Evolutionary conservation across 2,329 filamentous ascomycete genomes (phyloP).

Genomic region (Phialocephala sp.): DNA sequence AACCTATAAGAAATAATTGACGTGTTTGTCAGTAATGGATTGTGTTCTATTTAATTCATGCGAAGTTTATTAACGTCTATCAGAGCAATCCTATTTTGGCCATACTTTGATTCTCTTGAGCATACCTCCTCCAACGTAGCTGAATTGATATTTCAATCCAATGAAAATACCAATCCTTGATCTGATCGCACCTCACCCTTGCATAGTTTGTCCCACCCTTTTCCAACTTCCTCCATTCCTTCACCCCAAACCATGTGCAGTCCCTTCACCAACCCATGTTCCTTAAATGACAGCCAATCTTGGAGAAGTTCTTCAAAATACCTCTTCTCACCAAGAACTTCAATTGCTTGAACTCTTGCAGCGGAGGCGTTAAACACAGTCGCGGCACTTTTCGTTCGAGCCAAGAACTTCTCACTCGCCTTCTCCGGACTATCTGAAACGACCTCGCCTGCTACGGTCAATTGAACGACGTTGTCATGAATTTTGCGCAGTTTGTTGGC

Average conservation of each 20-base stretch:
- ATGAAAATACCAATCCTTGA: constrained; percentile 30
- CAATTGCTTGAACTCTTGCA: constrained; percentile 28
- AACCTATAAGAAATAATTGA: too few species aligned
- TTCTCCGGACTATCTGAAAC: constrained; percentile 27
- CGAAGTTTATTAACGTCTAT: too few species aligned
- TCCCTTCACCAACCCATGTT: constrained; percentile 26
- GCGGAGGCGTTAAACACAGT: constrained; percentile 31
- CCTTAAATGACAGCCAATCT: constrained; percentile 25
- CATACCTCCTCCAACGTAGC: not conserved
- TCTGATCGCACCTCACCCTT: constrained; percentile 31
- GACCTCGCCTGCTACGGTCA: constrained; percentile 29
- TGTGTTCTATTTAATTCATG: too few species aligned
- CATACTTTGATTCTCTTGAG: not conserved
- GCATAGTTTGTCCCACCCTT: constrained; percentile 33
- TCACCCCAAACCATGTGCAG: constrained; percentile 32
- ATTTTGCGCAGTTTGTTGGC: constrained; percentile 22
- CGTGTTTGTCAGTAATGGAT: too few species aligned
- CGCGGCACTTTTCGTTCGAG: not conserved
- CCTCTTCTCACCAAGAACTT: constrained; percentile 22
- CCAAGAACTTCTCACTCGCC: constrained; percentile 21
- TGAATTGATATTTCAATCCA: not conserved
- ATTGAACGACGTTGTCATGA: constrained; percentile 22
- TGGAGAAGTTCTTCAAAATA: constrained; percentile 29
- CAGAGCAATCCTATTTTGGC: not conserved
- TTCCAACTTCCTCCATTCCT: constrained; percentile 33